Percentiles rank a stretch among this genome's conserved stretches.
Evolutionary conservation across 2,329 filamentous ascomycete species (phyloP).

Genomic region (Xylaria sp.): DNA sequence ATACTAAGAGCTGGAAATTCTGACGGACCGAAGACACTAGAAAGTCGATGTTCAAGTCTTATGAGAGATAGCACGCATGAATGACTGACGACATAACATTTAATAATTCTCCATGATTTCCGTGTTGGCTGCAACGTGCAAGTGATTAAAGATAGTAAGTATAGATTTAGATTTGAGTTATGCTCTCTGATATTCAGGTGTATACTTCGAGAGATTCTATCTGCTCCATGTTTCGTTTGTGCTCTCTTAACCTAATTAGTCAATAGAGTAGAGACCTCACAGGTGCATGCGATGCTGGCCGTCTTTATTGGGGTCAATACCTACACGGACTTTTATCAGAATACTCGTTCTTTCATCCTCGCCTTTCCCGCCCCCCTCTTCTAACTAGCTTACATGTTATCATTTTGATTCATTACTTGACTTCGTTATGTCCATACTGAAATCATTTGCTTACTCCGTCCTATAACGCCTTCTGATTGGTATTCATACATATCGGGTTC

Average conservation of each 20-base stretch:
- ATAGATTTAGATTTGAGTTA: not conserved
- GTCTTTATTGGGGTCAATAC: not conserved
- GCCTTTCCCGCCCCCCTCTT: not conserved
- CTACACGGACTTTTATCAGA: not conserved
- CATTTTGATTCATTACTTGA: slow-evolving; percentile 17
- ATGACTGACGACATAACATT: slow-evolving; percentile 50
- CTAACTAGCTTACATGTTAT: not conserved
- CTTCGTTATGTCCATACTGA: slow-evolving; percentile 14
- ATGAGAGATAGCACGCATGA: slow-evolving; percentile 47
- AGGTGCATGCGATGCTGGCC: not conserved
- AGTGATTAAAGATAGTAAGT: not conserved
- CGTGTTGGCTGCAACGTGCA: not conserved
- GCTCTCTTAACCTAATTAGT: not conserved
- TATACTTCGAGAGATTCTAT: not conserved
- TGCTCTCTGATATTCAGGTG: not conserved
- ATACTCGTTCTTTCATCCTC: not conserved
- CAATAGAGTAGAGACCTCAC: not conserved
- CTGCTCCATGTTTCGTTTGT: not conserved
- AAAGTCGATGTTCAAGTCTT: slow-evolving; percentile 42
- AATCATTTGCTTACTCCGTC: slow-evolving; percentile 3
- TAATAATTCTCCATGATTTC: not conserved
- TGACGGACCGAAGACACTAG: slow-evolving; percentile 23
- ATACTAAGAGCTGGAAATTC: slow-evolving; percentile 15
- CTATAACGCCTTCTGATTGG: slow-evolving; percentile 19
- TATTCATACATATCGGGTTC: slow-evolving; percentile 15